A percentile compares a stretch with the other conserved stretches of the same genome.
These are phyloP conservation scores for Ramularia collo-cygni DNA, from an alignment of 2,329 filamentous ascomycete species.

Conservation along the genomic window DNA sequence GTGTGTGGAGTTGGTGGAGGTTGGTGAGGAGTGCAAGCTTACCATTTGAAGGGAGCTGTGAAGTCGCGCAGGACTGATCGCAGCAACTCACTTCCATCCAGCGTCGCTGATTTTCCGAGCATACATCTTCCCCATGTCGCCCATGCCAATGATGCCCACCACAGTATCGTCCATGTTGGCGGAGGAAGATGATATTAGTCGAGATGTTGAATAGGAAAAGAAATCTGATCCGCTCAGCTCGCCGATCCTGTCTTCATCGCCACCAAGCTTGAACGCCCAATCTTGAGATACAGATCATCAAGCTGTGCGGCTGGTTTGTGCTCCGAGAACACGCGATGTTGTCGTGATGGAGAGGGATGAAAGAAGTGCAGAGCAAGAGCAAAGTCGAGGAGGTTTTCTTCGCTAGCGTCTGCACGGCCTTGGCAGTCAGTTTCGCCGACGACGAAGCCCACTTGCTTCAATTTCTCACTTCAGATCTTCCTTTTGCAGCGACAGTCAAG, in stretches of 20 bases:
- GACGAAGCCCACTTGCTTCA: neutral
- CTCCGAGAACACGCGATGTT: no score
- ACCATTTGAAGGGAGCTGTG: constrained; percentile 25
- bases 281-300: constrained; percentile 1
- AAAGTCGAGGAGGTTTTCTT: constrained; percentile 1
- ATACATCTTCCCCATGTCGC: constrained; percentile 99
- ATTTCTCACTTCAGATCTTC: constrained; percentile 7
- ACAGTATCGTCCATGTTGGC: constrained; percentile 59
- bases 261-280: neutral
- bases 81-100: constrained; percentile 80
- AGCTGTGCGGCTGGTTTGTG: neutral
- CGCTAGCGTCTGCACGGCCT: neutral
- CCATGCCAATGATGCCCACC: constrained; percentile 96
- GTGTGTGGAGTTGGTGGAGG: constrained; percentile 4
- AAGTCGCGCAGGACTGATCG: constrained; percentile 5
- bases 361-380: constrained; percentile 5
- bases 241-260: neutral
- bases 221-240: neutral
- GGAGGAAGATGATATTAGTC: constrained; percentile 1
- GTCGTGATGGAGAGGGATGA: neutral
- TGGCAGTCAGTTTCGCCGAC: no score
- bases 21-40: constrained; percentile 23
- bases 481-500: constrained; percentile 14
- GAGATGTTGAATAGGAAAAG: neutral
- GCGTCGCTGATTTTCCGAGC: constrained; percentile 78